Conservation (phyloP, 495 filamentous ascomycete genomes). For the Penicillium arizonense region DNA sequence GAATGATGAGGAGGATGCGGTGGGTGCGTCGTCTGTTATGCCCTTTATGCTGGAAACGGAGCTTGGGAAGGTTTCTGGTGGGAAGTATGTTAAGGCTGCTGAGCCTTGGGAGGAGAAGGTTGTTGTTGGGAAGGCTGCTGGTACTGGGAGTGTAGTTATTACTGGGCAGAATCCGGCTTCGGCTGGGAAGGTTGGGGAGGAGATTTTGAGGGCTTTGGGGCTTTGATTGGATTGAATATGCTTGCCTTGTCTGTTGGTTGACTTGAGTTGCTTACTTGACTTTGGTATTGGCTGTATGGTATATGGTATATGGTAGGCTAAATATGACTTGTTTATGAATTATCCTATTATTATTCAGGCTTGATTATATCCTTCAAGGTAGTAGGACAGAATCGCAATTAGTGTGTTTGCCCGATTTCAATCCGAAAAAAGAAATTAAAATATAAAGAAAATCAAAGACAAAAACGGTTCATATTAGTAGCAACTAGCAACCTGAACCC, state of each 20-base stretch:
- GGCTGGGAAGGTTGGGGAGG: slow-evolving; percentile 58
- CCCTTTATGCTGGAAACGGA: slow-evolving; percentile 66
- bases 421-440: neutral
- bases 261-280: neutral
- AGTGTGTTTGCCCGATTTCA: too few species aligned
- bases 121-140: slow-evolving; percentile 45
- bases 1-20: slow-evolving; percentile 63
- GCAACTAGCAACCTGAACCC: slow-evolving; percentile 12
- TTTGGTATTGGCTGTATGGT: too few species aligned
- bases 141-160: slow-evolving; percentile 52
- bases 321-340: too few species aligned
- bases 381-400: too few species aligned
- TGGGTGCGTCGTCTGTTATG: slow-evolving; percentile 46
- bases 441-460: neutral
- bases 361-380: too few species aligned
- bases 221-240: slow-evolving; percentile 9
- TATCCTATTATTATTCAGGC: too few species aligned
- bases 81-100: slow-evolving; percentile 56
- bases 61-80: slow-evolving; percentile 50
- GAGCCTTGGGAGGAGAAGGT: slow-evolving; percentile 60
- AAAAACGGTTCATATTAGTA: slow-evolving; percentile 20
- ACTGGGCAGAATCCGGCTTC: slow-evolving; percentile 76
- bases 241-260: neutral
- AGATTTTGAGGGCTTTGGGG: slow-evolving; percentile 38
- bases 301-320: too few species aligned